Base-by-base conservation (phyloP, 352 stramenopile species). In the Phytophthora constricta region DNA sequence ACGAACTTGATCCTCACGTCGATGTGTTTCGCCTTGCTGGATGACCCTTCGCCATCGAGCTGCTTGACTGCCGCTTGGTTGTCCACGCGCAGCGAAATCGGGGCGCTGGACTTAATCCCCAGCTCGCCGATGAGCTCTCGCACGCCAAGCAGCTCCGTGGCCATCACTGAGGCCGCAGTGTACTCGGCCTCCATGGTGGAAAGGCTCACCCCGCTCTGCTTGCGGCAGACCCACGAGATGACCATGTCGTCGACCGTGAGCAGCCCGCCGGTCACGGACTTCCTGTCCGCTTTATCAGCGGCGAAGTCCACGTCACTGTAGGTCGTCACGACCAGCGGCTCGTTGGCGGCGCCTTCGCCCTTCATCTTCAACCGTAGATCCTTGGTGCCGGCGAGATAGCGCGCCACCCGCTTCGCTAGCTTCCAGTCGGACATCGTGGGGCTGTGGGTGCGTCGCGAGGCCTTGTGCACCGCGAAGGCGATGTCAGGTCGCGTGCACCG, bases 401-500 rank as follows among this genome's bases (percentile, higher is more conserved):
- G 47, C 14, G 25, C 4, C 5, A 74, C 58, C 5, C 65, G 34
- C 47, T 69, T 70, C 0, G 48, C 63, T 0, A 68, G 10, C 23
- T 56, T 59, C 28, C 43, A 65, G 42, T 77, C 54, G 5, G 19
- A 5, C 5, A 25, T 25, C 4, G 47, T 57, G 2, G 65, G 70
- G 1, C 31, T 26, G 31, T 77, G 70, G 11, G 54, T 46, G 2
- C 19, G 37, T 14, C 70, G 47, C 1, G 65, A 56, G 1, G 62
- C 53, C 9, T 62, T 39, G 45, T 80, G 56, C 5, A 80, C 65
- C 0, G 57, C 66, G 48, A 65, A 79, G 2, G 62, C 16, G 19
- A 74, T 77, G 54, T 76, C 60, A 0, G 75, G 68, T 5, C 71
- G 26, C 0, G 65, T 80, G 48, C 60, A 79, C 0, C 71, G 22